These are phyloP conservation scores for Blumeriella jaapii DNA, from an alignment of 2,329 filamentous ascomycete species.

Conservation along the genomic window DNA sequence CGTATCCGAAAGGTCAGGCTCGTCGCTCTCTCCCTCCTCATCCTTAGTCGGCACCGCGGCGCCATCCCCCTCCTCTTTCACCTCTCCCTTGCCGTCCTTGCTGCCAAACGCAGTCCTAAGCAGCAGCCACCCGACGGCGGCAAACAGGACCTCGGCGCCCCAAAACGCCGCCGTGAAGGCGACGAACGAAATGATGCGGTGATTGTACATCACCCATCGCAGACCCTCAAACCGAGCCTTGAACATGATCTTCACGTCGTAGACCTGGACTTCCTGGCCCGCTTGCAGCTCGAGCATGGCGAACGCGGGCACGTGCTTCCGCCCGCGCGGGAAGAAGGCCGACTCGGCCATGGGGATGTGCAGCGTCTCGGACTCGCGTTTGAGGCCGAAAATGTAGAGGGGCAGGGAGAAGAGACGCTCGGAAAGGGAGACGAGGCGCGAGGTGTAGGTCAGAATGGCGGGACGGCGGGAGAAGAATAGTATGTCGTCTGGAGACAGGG, in stretches of 20 bases:
- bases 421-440: constrained; percentile 56
- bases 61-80: constrained; percentile 16
- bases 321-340: constrained; percentile 44
- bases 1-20: constrained; percentile 31
- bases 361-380: constrained; percentile 51
- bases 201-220: constrained; percentile 77
- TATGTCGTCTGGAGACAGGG: constrained; percentile 27
- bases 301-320: constrained; percentile 35
- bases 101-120: constrained; percentile 9
- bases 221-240: constrained; percentile 66
- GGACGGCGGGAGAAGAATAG: constrained; percentile 59
- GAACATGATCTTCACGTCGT: constrained; percentile 55
- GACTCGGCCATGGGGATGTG: constrained; percentile 62
- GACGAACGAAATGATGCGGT: constrained; percentile 58
- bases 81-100: neutral
- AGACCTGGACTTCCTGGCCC: constrained; percentile 62
- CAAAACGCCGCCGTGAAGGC: constrained; percentile 65
- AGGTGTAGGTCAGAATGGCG: constrained; percentile 66
- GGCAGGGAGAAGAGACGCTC: constrained; percentile 52
- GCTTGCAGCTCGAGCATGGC: constrained; percentile 34
- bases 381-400: constrained; percentile 57
- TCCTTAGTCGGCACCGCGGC: constrained; percentile 20
- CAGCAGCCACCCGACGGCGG: constrained; percentile 53
- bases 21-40: constrained; percentile 22
- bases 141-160: constrained; percentile 58